A percentile compares a stretch with the other conserved stretches of the same genome.
Evolutionary conservation across 768 basidiomycete genomes (phyloP).

Genomic region (Auriscalpium microsporum): DNA sequence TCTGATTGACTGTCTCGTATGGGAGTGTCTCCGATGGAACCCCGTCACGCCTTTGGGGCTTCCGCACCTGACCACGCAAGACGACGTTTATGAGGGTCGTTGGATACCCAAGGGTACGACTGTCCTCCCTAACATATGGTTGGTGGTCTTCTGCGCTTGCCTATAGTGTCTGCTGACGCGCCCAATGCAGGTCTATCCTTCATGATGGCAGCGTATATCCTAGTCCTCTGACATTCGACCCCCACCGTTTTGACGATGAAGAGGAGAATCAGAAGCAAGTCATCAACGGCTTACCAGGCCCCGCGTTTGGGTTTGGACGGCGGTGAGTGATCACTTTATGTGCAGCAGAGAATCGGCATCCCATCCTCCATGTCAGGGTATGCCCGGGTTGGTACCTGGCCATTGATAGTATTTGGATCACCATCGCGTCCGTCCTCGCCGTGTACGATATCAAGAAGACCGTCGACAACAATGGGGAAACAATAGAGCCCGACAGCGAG

Average conservation of each 20-base stretch:
- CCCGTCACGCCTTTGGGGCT: constrained; percentile 29
- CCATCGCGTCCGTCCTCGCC: constrained; percentile 31
- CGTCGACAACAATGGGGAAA: constrained; percentile 26
- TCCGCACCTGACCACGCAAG: constrained; percentile 17
- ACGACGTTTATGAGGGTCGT: constrained; percentile 39
- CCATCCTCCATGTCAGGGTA: constrained; percentile 19
- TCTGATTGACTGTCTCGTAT: constrained; percentile 27
- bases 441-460: constrained; percentile 32
- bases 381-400: constrained; percentile 40
- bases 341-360: neutral
- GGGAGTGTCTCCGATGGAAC: constrained; percentile 33
- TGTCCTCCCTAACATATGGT: constrained; percentile 10
- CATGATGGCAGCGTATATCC: constrained; percentile 32
- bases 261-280: constrained; percentile 21
- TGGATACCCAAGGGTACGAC: constrained; percentile 35
- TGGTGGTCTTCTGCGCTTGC: neutral
- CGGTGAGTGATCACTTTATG: constrained; percentile 19
- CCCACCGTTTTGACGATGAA: constrained; percentile 27
- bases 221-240: constrained; percentile 32
- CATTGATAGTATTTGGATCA: constrained; percentile 35
- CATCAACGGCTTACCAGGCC: constrained; percentile 28
- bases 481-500: constrained; percentile 26
- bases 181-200: constrained; percentile 15
- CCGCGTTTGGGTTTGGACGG: constrained; percentile 35
- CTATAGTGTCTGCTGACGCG: neutral